phyloP scores from a whole-genome alignment of 352 stramenopile genomes.

The Phytophthora brassicae region DNA sequence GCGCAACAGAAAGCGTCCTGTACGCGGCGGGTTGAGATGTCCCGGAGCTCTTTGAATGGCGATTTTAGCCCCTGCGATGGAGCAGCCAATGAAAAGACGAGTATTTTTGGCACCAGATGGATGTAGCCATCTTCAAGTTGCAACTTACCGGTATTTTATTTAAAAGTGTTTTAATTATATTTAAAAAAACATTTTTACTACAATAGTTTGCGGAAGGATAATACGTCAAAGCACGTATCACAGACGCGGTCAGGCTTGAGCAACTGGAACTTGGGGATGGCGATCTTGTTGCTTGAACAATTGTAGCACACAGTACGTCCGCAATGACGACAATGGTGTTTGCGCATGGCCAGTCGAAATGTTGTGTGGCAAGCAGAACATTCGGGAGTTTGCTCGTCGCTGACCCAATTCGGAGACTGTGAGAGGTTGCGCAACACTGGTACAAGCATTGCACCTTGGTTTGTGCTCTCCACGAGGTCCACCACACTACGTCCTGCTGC shows the following conservation, averaged over 20 bases:
- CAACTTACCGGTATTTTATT: no score
- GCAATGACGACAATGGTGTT: constrained; percentile 84
- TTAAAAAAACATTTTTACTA: no score
- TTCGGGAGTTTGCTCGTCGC: constrained; percentile 70
- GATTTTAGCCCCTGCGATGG: not conserved
- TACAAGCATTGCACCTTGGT: constrained; percentile 79
- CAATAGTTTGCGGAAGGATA: constrained; percentile 80
- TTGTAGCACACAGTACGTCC: constrained; percentile 86
- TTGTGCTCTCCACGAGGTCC: constrained; percentile 81
- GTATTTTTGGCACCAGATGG: not conserved
- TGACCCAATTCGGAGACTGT: constrained; percentile 55
- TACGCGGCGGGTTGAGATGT: not conserved
- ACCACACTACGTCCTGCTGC: constrained; percentile 81
- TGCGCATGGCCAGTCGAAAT: constrained; percentile 83
- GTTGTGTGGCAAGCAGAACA: constrained; percentile 73
- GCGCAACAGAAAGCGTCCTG: not conserved
- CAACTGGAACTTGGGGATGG: constrained; percentile 84
- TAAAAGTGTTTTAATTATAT: no score
- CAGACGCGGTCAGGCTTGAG: constrained; percentile 76
- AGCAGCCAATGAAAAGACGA: constrained; percentile 24
- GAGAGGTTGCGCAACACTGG: constrained; percentile 80
- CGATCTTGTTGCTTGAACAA: constrained; percentile 83
- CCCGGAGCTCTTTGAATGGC: not conserved
- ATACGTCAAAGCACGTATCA: constrained; percentile 81
- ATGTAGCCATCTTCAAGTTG: constrained; percentile 23